Evolutionary conservation across 2,329 filamentous ascomycete genomes (phyloP).

Genomic region (Aspergillus nomiae): DNA sequence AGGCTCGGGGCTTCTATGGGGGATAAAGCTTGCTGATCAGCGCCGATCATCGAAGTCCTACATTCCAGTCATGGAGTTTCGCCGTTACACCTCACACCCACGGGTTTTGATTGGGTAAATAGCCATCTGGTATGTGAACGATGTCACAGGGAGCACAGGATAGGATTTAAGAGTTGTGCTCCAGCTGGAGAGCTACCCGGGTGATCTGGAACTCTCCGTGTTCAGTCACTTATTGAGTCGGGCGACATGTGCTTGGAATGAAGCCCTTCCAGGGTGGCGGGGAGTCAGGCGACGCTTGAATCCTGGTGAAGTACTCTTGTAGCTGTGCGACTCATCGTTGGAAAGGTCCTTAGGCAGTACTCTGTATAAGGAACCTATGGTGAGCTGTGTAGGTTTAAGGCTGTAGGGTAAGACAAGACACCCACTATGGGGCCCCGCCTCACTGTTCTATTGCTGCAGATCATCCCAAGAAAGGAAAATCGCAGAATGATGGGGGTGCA

Average conservation of each 20-base stretch:
- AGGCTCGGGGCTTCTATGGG: not conserved
- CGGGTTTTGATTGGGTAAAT: not conserved
- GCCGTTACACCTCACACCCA: not conserved
- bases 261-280: not conserved
- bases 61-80: not conserved
- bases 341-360: not conserved
- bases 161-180: not conserved
- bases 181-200: not conserved
- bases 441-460: not conserved
- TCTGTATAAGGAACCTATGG: not conserved
- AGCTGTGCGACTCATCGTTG: not conserved
- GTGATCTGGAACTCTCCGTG: not conserved
- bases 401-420: not conserved
- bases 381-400: not conserved
- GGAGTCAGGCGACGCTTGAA: not conserved
- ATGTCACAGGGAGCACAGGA: not conserved
- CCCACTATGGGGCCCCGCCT: not conserved
- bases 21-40: not conserved
- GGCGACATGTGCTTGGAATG: constrained; percentile 3
- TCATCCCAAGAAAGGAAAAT: not conserved
- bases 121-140: not conserved
- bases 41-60: not conserved
- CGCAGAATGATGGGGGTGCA: not conserved
- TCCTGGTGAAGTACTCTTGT: not conserved
- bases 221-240: not conserved